These are phyloP conservation scores for Trichocomaceae sp. DNA, from an alignment of 2,329 filamentous ascomycete genomes.

Conservation along the genomic window DNA sequence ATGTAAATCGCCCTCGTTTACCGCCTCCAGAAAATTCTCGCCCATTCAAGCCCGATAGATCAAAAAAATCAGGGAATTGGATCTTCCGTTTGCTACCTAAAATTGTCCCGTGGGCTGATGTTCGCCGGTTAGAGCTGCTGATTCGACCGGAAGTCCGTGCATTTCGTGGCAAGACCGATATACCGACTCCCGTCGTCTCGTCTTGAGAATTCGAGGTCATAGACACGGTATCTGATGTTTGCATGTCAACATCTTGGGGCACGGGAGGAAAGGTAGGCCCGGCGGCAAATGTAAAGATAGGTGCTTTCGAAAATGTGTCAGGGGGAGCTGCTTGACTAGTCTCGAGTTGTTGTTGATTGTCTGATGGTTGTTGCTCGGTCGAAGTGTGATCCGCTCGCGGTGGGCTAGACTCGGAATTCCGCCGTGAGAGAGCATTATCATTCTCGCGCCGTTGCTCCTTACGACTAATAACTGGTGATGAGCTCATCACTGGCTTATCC, in stretches of 20 bases:
- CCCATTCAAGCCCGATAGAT: slow-evolving; percentile 40
- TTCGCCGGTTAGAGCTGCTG: slow-evolving; percentile 33
- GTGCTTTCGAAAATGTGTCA: slow-evolving; percentile 22
- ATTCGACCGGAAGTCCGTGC: slow-evolving; percentile 35
- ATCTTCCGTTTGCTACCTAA: slow-evolving; percentile 45
- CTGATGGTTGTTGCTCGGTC: slow-evolving; percentile 11
- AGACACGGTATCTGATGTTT: slow-evolving; percentile 31
- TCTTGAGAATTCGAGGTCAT: slow-evolving; percentile 16
- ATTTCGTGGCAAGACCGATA: slow-evolving; percentile 39
- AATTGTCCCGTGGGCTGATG: slow-evolving; percentile 31
- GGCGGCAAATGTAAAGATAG: slow-evolving; percentile 41
- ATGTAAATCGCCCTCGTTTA: slow-evolving; percentile 43
- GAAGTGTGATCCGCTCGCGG: neutral
- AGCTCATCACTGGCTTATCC: slow-evolving; percentile 33
- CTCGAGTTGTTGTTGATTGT: slow-evolving; percentile 13
- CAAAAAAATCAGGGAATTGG: slow-evolving; percentile 45
- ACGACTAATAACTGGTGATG: slow-evolving; percentile 28
- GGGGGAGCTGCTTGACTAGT: slow-evolving; percentile 19
- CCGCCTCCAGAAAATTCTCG: slow-evolving; percentile 40
- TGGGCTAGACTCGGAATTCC: slow-evolving; percentile 14
- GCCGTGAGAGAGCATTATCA: slow-evolving; percentile 18
- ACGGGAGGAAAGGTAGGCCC: slow-evolving; percentile 33
- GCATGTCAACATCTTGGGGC: slow-evolving; percentile 40
- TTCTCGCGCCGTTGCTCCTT: slow-evolving; percentile 26
- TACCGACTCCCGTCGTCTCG: slow-evolving; percentile 29